These are phyloP conservation scores for Cyberlindnera amylophila DNA, from an alignment of 805 yeast genomes.

Conservation along the genomic window DNA sequence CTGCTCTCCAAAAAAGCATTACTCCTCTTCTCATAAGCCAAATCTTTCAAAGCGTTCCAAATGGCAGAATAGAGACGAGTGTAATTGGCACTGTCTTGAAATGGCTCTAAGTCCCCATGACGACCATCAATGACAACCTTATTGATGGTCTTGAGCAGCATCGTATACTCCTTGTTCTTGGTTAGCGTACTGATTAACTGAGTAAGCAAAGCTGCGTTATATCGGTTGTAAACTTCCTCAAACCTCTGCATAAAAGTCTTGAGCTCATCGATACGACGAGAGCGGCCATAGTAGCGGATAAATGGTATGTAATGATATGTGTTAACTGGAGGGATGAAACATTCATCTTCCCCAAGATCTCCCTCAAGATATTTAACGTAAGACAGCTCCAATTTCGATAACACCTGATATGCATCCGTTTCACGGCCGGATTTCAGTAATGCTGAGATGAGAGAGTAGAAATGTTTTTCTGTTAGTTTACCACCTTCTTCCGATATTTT, in stretches of 20 bases:
- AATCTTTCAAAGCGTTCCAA: slow-evolving; percentile 29
- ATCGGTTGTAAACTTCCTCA: slow-evolving; percentile 27
- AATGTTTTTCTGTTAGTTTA: slow-evolving; percentile 22
- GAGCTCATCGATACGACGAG: slow-evolving; percentile 28
- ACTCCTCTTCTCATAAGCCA: slow-evolving; percentile 1
- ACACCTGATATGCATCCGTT: slow-evolving; percentile 31
- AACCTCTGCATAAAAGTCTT: slow-evolving; percentile 30
- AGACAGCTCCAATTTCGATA: slow-evolving; percentile 31
- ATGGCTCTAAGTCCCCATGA: slow-evolving; percentile 7
- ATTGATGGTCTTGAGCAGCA: slow-evolving; percentile 34
- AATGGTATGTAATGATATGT: slow-evolving; percentile 41
- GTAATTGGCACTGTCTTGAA: too few species aligned
- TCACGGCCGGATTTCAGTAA: slow-evolving; percentile 25
- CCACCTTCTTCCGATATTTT: slow-evolving; percentile 9
- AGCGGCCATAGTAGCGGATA: slow-evolving; percentile 32
- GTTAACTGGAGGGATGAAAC: slow-evolving; percentile 34
- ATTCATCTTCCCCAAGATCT: slow-evolving; percentile 12
- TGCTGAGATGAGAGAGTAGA: slow-evolving; percentile 26
- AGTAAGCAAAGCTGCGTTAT: slow-evolving; percentile 35
- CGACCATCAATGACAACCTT: slow-evolving; percentile 21
- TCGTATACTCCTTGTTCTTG: slow-evolving; percentile 27
- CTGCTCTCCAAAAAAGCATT: background rate
- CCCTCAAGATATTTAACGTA: slow-evolving; percentile 14
- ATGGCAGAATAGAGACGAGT: slow-evolving; percentile 29
- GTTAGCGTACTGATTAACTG: slow-evolving; percentile 34